Evolutionary conservation across 352 stramenopile genomes (phyloP).

Genomic region (Globisporangium perplexum): DNA sequence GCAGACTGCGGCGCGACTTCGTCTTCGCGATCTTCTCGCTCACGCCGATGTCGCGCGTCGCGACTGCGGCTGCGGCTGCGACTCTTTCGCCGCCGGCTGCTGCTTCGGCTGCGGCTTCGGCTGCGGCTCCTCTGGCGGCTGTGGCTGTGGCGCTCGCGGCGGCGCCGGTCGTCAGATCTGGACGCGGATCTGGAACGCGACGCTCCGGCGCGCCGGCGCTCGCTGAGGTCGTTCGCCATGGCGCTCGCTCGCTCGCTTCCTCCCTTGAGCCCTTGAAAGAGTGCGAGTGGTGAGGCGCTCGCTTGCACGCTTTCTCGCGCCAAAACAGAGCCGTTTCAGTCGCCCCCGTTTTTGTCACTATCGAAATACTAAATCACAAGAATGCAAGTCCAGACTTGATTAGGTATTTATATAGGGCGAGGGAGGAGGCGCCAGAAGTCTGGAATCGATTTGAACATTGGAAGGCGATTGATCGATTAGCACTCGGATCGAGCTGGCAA

Average conservation of each 20-base stretch:
- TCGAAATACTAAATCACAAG: not conserved
- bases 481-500: too few species aligned
- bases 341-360: not conserved
- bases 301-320: not conserved
- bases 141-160: not conserved
- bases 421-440: not conserved
- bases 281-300: too few species aligned
- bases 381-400: not conserved
- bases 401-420: not conserved
- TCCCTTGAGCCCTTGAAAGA: too few species aligned
- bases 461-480: too few species aligned
- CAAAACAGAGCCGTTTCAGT: not conserved
- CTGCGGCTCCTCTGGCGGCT: not conserved
- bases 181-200: not conserved
- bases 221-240: not conserved
- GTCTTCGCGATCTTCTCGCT: not conserved
- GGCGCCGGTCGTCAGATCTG: not conserved
- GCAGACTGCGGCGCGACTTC: not conserved
- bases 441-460: not conserved
- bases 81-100: not conserved
- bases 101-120: slow-evolving; percentile 1
- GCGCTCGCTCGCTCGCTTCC: too few species aligned
- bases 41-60: not conserved
- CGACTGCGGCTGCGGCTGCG: slow-evolving; percentile 4
- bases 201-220: not conserved